Percentiles rank a stretch among this genome's conserved stretches.
phyloP scores from a whole-genome alignment of 2,329 filamentous ascomycete species.

The Colletotrichum simmondsii region DNA sequence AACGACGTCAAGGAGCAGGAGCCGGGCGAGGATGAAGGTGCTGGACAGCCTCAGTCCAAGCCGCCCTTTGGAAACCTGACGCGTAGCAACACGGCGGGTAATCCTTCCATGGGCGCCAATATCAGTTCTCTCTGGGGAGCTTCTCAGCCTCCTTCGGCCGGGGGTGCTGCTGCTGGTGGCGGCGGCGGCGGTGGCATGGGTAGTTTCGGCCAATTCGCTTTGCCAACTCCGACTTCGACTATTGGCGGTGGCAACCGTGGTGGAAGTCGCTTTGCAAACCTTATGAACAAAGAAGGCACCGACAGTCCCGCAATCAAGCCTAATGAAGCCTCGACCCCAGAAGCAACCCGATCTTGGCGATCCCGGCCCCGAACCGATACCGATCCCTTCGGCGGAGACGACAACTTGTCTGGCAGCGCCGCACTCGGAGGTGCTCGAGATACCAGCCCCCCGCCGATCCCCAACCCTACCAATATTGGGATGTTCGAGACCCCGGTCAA shows the following conservation, averaged over 20 bases:
- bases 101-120: conserved; percentile 53
- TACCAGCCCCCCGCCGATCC: conserved; percentile 59
- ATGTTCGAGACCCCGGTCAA: conserved; percentile 66
- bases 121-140: conserved; percentile 56
- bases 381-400: conserved; percentile 81
- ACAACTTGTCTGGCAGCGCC: conserved; percentile 73
- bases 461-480: conserved; percentile 48
- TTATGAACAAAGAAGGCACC: conserved; percentile 81
- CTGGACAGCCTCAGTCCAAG: conserved; percentile 43
- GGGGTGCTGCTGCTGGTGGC: conserved; percentile 45
- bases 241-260: conserved; percentile 74
- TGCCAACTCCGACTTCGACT: conserved; percentile 63
- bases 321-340: conserved; percentile 54
- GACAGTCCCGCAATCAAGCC: conserved; percentile 69
- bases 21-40: conserved; percentile 57
- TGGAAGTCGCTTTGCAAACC: conserved; percentile 86
- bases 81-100: conserved; percentile 66
- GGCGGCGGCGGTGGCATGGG: conserved; percentile 69
- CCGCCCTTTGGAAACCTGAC: conserved; percentile 58
- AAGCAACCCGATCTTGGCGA: conserved; percentile 63
- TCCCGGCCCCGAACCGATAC: conserved; percentile 75
- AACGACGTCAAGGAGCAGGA: conserved; percentile 61
- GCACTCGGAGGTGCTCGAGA: conserved; percentile 82
- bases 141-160: conserved; percentile 35
- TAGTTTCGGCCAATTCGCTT: conserved; percentile 90